Evolutionary conservation across 2,329 filamentous ascomycete species (phyloP), one percentile per base, ranked within the genome.

Genomic region (Cladosporium phlei): DNA sequence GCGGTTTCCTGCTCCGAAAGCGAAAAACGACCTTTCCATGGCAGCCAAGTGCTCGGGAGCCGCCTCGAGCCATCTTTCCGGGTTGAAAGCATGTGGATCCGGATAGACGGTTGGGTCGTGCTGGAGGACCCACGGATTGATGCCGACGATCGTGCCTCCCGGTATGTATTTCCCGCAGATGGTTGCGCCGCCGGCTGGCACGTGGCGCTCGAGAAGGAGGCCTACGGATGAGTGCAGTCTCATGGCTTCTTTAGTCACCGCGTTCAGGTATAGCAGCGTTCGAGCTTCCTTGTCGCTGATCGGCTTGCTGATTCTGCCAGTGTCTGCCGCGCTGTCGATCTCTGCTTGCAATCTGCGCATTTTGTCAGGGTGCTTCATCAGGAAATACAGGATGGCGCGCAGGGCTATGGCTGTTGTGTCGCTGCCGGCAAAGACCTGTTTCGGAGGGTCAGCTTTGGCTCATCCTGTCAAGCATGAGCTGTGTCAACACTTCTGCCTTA

Each of bases 91-190:
- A 22, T 62, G 59, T 8, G 67, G 58, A 24, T 67, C 59, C 0
- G 54, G 28, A 66, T 67, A 70, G 14, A 68, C 57, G 2, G 53
- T 22, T 6, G 65, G 63, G 20, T 59, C 55, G 10, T 66, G 66
- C 40, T 70, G 70, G n/a, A 62, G 61, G 9, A 67, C 67, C 63
- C 64, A 69, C 0, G 67, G 66, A 0, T 59, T 54, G 7, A 70
- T 49, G 32, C 65, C 58, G 12, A 61, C 16, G 8, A 62, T 48
- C 1, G 65, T 69, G 9, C 58, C 62, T 9, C 55, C 58, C 4
- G 66, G 68, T 3, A 70, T 54, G 46, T 53, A 53, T 2, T 63
- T 55, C 12, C 56, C 60, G 9, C 35, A 21, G 7, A 38, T 27
- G 20, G n/a, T 21, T 7, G 27, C 21, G 14, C 35, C 17, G 43